These are phyloP conservation scores for Fusarium sp. DNA, from an alignment of 2,329 filamentous ascomycete genomes.

Conservation along the genomic window DNA sequence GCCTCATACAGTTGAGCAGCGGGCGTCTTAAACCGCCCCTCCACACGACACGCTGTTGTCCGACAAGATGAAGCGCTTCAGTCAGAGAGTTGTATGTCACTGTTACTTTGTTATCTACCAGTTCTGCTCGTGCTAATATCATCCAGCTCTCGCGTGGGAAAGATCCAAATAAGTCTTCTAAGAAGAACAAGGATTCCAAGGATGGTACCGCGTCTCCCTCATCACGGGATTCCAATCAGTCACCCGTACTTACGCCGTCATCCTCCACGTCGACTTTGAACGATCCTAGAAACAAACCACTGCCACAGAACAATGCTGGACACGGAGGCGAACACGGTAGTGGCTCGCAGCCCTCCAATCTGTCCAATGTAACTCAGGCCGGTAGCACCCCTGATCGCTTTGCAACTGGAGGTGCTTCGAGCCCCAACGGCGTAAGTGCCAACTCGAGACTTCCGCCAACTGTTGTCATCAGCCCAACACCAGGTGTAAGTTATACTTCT, in stretches of 20 bases:
- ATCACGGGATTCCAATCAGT: constrained; percentile 65
- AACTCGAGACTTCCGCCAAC: constrained; percentile 72
- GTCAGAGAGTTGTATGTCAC: constrained; percentile 90
- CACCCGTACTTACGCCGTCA: constrained; percentile 76
- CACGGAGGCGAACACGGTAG: constrained; percentile 54
- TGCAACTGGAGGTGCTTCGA: constrained; percentile 47
- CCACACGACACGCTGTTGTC: constrained; percentile 38
- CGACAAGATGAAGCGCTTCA: constrained; percentile 92
- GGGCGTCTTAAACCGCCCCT: constrained; percentile 41
- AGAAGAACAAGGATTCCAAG: constrained; percentile 76
- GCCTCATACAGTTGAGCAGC: constrained; percentile 38
- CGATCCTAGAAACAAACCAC: constrained; percentile 84
- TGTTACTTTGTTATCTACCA: not conserved
- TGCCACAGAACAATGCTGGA: constrained; percentile 64
- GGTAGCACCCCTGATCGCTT: constrained; percentile 53
- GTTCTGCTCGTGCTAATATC: constrained; percentile 19
- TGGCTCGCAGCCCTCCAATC: constrained; percentile 51
- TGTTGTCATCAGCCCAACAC: constrained; percentile 93
- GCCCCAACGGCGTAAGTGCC: constrained; percentile 47
- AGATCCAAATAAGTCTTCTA: constrained; percentile 82
- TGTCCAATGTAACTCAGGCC: constrained; percentile 49
- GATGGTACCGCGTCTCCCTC: constrained; percentile 84
- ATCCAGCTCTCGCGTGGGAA: constrained; percentile 89
- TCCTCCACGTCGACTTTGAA: constrained; percentile 89
- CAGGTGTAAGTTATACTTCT: constrained; percentile 71